Conservation (phyloP, 129 eudicot genomes). For the Oenanthe sinensis region DNA sequence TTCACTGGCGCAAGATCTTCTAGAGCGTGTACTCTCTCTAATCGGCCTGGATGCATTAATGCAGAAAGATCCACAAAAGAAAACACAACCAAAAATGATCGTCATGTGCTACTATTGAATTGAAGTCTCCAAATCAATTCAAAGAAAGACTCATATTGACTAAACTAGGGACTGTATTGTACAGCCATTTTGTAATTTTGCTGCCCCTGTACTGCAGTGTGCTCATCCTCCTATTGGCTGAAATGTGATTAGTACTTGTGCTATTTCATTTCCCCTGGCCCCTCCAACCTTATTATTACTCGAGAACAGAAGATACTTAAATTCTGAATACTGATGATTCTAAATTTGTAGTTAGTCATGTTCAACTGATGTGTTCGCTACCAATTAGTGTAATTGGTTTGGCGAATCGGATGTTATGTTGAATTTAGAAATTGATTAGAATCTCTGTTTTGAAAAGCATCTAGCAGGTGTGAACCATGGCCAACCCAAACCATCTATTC, state of each 20-base stretch:
- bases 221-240: not conserved
- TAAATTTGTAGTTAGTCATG: not conserved
- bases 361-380: too few species aligned
- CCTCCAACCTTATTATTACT: not conserved
- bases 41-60: not conserved
- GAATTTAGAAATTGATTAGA: too few species aligned
- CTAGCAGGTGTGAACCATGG: not conserved
- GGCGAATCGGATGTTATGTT: too few species aligned
- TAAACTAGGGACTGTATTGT: not conserved
- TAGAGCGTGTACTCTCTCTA: not conserved
- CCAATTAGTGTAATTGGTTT: too few species aligned
- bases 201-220: not conserved
- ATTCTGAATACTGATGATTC: not conserved
- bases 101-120: not conserved
- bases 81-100: not conserved
- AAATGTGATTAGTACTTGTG: not conserved
- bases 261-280: not conserved
- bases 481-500: not conserved
- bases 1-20: slow-evolving; percentile 6
- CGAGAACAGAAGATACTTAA: not conserved
- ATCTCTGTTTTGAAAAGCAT: too few species aligned
- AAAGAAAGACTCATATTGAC: not conserved
- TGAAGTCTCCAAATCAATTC: not conserved
- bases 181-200: not conserved
- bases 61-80: not conserved